Conservation (phyloP, 169 alveolate species). For the Plasmodium gaboni region DNA sequence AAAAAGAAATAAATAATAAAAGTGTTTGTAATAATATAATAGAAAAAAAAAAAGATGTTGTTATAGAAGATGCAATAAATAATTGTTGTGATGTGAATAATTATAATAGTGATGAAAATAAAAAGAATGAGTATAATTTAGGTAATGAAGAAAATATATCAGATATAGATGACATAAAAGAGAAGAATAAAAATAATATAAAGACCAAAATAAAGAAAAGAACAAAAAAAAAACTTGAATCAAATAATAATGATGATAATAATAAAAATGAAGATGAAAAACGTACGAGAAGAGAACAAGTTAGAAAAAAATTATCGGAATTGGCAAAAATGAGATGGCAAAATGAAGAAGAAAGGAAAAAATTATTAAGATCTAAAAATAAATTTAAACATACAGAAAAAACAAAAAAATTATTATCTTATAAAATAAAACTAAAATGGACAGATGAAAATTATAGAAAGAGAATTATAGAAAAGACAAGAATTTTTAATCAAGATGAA, state of each 20-base stretch:
- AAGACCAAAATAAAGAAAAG: conserved; percentile 49
- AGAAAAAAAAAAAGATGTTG: not conserved
- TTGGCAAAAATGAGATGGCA: conserved; percentile 70
- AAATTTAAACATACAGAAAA: conserved; percentile 71
- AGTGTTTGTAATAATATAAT: not conserved
- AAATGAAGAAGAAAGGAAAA: conserved; percentile 65
- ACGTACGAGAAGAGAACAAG: conserved; percentile 7
- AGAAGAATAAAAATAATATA: conserved; percentile 3
- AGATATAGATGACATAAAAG: not conserved
- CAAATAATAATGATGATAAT: not conserved
- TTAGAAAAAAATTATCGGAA: conserved; percentile 67
- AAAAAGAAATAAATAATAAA: not conserved
- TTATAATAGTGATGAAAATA: not conserved
- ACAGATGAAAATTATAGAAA: conserved; percentile 67
- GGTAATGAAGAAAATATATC: not conserved
- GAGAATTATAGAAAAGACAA: conserved; percentile 48
- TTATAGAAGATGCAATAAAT: not conserved
- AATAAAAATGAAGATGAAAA: not conserved
- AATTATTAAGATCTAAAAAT: conserved; percentile 49
- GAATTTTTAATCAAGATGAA: conserved; percentile 69
- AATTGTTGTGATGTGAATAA: not conserved
- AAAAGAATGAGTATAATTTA: not conserved
- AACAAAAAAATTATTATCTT: conserved; percentile 67
- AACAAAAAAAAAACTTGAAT: conserved; percentile 52
- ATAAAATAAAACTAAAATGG: conserved; percentile 75